Evolutionary conservation across 1,284 basidiomycete genomes (phyloP).

Genomic region (Entoloma clypeatum): DNA sequence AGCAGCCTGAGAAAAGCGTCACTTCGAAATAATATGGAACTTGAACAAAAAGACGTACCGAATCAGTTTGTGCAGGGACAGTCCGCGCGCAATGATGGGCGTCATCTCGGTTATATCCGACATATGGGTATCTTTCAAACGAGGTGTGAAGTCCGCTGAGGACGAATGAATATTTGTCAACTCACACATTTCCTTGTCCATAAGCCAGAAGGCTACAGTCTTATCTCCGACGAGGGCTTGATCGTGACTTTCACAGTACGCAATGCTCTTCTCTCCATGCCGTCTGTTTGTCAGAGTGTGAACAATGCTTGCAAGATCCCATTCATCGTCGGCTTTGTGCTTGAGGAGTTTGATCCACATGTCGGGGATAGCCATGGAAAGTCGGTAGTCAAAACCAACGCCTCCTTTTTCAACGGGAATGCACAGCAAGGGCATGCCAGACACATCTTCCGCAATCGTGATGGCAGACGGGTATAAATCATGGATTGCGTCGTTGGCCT

Average conservation of each 20-base stretch:
- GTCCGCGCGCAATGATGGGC: slow-evolving; percentile 82
- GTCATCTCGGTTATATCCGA: slow-evolving; percentile 87
- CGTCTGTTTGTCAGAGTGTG: slow-evolving; percentile 90
- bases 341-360: slow-evolving; percentile 99
- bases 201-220: slow-evolving; percentile 97
- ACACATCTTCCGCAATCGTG: slow-evolving; percentile 97
- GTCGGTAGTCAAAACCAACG: slow-evolving; percentile 94
- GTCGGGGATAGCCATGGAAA: slow-evolving; percentile 98
- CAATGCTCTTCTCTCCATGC: slow-evolving; percentile 87
- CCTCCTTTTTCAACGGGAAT: slow-evolving; percentile 80
- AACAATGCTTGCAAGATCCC: slow-evolving; percentile 87
- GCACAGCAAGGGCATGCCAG: slow-evolving; percentile 96
- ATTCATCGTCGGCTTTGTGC: slow-evolving; percentile 83
- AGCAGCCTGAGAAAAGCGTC: slow-evolving; percentile 59
- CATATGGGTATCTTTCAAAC: slow-evolving; percentile 83
- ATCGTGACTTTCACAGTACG: slow-evolving; percentile 96
- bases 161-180: slow-evolving; percentile 13
- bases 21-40: slow-evolving; percentile 4
- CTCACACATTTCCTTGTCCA: slow-evolving; percentile 99
- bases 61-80: slow-evolving; percentile 97
- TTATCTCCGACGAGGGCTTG: slow-evolving; percentile 98
- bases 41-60: slow-evolving; percentile 56
- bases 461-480: slow-evolving; percentile 74
- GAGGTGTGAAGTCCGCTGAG: slow-evolving; percentile 12
- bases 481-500: slow-evolving; percentile 94